Percentiles rank a stretch among this genome's conserved stretches.
phyloP scores from a whole-genome alignment of 2,329 filamentous ascomycete genomes.

The Cladosporium sp. region DNA sequence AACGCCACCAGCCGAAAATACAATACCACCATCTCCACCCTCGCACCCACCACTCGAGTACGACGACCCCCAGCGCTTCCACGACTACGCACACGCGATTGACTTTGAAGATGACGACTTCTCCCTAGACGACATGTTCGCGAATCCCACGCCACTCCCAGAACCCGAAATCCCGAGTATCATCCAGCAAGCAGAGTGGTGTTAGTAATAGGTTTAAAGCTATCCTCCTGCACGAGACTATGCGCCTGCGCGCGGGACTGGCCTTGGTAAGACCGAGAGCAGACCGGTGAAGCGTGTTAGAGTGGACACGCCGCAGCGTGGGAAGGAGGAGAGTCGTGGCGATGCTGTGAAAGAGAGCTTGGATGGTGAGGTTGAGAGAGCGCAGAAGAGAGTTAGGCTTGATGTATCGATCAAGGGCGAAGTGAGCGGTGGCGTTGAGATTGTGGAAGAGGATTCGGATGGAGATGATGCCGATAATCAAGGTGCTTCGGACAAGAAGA shows the following conservation, averaged over 20 bases:
- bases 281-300: neutral
- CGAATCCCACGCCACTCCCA: neutral
- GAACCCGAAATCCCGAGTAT: neutral
- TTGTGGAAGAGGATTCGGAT: neutral
- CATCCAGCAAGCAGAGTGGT: neutral
- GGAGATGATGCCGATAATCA: neutral
- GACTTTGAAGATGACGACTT: neutral
- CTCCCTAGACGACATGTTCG: neutral
- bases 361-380: neutral
- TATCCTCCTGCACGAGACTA: neutral
- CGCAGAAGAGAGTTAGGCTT: neutral
- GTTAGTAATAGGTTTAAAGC: neutral
- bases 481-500: neutral
- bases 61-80: neutral
- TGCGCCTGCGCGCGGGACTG: neutral
- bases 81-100: neutral
- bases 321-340: neutral
- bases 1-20: neutral
- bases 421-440: neutral
- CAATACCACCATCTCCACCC: neutral
- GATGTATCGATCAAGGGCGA: neutral
- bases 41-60: neutral
- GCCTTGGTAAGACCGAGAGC: neutral
- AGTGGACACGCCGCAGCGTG: neutral
- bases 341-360: neutral